A percentile compares a stretch with the other conserved stretches of the same genome.
Conservation (phyloP, 2,329 filamentous ascomycete species). For the Colletotrichum musicola region DNA sequence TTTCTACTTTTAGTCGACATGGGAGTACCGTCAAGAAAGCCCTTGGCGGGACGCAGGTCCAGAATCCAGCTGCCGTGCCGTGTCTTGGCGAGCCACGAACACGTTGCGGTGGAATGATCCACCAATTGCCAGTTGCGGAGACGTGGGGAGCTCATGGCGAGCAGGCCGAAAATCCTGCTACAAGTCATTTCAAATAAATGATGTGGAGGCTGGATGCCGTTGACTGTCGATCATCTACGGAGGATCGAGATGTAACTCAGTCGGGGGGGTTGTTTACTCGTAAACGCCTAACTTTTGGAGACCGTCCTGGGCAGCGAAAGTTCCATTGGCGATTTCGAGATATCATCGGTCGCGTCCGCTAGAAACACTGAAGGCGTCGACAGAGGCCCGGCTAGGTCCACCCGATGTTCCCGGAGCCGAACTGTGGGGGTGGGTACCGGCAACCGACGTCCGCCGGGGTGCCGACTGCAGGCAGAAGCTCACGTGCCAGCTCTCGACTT, state of each 20-base stretch:
- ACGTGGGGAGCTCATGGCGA: too few species aligned
- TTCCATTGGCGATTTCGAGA: too few species aligned
- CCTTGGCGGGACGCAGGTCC: background rate
- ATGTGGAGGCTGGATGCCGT: background rate
- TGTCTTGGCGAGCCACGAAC: constrained; percentile 13
- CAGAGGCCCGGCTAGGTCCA: background rate
- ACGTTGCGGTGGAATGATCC: background rate
- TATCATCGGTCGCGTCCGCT: too few species aligned
- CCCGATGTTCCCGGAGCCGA: constrained; percentile 9
- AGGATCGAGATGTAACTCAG: background rate
- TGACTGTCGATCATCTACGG: background rate
- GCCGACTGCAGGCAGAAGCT: constrained; percentile 28
- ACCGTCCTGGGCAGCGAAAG: background rate
- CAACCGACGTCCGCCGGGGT: background rate
- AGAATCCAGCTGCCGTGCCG: constrained; percentile 6
- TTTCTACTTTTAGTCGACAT: too few species aligned
- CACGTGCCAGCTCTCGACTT: constrained; percentile 19
- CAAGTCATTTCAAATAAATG: background rate
- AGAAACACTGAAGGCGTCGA: too few species aligned
- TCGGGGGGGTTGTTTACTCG: background rate
- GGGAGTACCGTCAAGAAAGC: background rate
- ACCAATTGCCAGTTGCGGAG: background rate
- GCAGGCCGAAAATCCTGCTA: background rate
- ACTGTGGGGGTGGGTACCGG: constrained; percentile 5
- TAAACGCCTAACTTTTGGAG: background rate